A percentile compares a stretch with the other conserved stretches of the same genome.
phyloP scores from a whole-genome alignment of 2,329 filamentous ascomycete genomes.

The Trichophyton verrucosum region DNA sequence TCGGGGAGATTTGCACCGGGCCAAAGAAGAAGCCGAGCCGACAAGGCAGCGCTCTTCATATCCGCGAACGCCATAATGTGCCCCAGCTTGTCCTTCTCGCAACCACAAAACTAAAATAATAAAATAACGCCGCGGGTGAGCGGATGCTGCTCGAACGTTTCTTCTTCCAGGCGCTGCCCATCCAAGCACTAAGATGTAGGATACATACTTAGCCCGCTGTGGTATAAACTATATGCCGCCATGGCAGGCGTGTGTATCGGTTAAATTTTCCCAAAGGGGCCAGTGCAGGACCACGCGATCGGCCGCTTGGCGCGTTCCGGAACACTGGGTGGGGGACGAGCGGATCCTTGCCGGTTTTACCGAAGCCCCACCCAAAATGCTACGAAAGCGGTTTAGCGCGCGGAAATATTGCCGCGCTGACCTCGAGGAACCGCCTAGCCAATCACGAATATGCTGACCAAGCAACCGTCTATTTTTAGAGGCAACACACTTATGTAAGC shows the following conservation, averaged over 20 bases:
- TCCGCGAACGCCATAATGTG: constrained; percentile 55
- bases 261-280: neutral
- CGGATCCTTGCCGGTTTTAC: constrained; percentile 4
- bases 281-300: neutral
- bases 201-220: neutral
- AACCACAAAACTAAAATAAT: neutral
- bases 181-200: neutral
- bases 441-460: neutral
- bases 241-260: neutral
- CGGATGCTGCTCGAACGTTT: neutral
- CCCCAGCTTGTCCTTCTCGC: neutral
- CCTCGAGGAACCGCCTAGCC: neutral
- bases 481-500: neutral
- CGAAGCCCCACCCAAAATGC: neutral
- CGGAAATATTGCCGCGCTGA: neutral
- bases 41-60: constrained; percentile 50
- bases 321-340: neutral
- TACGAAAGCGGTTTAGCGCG: neutral
- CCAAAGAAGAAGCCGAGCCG: neutral
- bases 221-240: neutral
- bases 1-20: neutral
- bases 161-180: neutral
- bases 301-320: constrained; percentile 2
- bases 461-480: neutral
- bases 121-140: constrained; percentile 1